These are phyloP conservation scores for Linaria vulgaris DNA, from an alignment of 257 asterid genomes.

Conservation along the genomic window DNA sequence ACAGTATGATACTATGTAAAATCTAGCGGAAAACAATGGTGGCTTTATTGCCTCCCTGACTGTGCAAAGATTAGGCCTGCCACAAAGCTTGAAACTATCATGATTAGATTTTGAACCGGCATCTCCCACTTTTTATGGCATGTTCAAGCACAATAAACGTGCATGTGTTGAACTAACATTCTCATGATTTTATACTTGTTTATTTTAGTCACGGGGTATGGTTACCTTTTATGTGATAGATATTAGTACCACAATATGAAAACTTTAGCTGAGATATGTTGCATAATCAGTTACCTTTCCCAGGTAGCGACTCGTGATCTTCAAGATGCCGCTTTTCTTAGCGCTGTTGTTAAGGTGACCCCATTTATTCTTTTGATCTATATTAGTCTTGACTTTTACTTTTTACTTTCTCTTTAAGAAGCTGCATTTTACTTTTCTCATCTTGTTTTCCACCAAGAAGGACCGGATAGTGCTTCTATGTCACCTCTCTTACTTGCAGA, in stretches of 20 bases:
- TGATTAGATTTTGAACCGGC: too few relatives aligned
- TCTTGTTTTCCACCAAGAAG: conserved; percentile 2
- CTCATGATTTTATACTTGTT: conserved; percentile 18
- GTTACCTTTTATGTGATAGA: too few relatives aligned
- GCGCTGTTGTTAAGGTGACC: conserved; percentile 92
- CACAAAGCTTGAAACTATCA: too few relatives aligned
- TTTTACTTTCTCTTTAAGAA: background rate
- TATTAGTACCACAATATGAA: conserved; percentile 6
- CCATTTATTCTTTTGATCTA: conserved; percentile 9
- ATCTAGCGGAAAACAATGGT: background rate
- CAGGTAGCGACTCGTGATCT: conserved; percentile 69
- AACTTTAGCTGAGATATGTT: conserved; percentile 13
- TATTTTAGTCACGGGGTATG: background rate
- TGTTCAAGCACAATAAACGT: background rate
- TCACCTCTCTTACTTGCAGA: conserved; percentile 8
- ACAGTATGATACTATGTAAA: background rate
- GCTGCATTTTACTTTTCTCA: background rate
- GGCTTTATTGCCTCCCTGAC: conserved; percentile 7
- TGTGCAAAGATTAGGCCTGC: background rate
- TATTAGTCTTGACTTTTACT: background rate
- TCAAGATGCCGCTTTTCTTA: conserved; percentile 73
- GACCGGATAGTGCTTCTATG: background rate
- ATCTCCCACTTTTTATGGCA: background rate
- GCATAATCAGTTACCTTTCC: conserved; percentile 25
- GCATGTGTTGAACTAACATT: conserved; percentile 13